Base-by-base conservation (phyloP, 257 asterid species). In the Nemophila menziesii region DNA sequence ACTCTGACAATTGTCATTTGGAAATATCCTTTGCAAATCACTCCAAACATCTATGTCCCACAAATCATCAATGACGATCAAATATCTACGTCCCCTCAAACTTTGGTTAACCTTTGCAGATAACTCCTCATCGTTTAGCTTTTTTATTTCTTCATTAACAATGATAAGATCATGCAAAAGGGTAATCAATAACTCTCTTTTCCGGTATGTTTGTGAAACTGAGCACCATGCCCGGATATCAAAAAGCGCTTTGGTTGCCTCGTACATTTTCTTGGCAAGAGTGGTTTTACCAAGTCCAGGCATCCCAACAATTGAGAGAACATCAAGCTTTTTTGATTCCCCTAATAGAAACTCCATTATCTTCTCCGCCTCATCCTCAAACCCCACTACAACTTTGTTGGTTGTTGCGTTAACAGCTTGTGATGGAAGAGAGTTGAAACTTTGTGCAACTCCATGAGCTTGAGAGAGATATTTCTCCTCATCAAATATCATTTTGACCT, bases 251-350 rank as follows among this genome's bases (percentile, higher is more conserved):
- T 2, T 24, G 0, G 45, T 22, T 14, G n/a, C 24, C 3, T 39
- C 47, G 9, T 20, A 17, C 2, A 14, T 15, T 46, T 23, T 16
- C 34, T 16, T 24, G 9, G 51, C 46, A 6, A 56, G 2, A 3
- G 55, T 47, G 15, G 49, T 56, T 24, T 56, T 56, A 0, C 62
- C 62, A 0, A 56, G 23, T 8, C 62, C 62, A 19, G 49, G 36
- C 62, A 56, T 56, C 8, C 62, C 62, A 27, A 20, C 21, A 29
- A 56, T 40, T 2, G 55, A 40, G 18, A 56, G 8, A 14, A 15
- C 20, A 16, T 39, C 20, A 14, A 11, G 18, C 44, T 14, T 4
- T 5, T 16, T 4, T 14, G 16, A 11, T 8, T 21, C 16, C 1
- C 18, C 19, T 3, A 39, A 11, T 14, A 39, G 44, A 16, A 14